These are phyloP conservation scores for Pythium folliculosum DNA, from an alignment of 352 stramenopile species.

Conservation along the genomic window DNA sequence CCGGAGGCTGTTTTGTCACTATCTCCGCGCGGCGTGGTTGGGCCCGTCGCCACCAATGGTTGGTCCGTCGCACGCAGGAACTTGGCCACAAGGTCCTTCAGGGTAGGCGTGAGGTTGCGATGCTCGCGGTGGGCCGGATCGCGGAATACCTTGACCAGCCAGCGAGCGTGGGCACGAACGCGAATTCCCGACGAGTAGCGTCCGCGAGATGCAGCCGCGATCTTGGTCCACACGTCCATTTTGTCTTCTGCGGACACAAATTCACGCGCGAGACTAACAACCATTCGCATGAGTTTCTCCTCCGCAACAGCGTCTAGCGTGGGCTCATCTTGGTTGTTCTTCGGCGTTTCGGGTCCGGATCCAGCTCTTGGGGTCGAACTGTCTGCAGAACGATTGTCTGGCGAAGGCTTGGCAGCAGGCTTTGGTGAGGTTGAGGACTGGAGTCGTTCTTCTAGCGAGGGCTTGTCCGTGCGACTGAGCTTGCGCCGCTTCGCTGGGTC, in stretches of 20 bases:
- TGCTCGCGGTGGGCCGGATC: conserved; percentile 3
- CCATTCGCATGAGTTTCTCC: not conserved
- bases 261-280: not conserved
- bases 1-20: not conserved
- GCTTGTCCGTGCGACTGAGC: not conserved
- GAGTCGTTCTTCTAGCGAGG: not conserved
- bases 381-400: too few relatives aligned
- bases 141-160: conserved; percentile 6
- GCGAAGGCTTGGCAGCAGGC: too few relatives aligned
- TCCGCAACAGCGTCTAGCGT: conserved; percentile 1
- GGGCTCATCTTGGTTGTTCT: not conserved
- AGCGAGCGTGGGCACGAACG: not conserved
- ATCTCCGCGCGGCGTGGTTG: not conserved
- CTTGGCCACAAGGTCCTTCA: not conserved
- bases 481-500: conserved; percentile 9
- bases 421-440: too few relatives aligned
- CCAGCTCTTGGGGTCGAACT: too few relatives aligned
- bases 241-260: not conserved
- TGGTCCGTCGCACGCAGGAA: not conserved
- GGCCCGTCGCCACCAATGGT: not conserved
- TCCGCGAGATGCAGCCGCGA: not conserved
- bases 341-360: not conserved
- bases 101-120: not conserved
- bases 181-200: not conserved
- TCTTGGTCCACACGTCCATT: conserved; percentile 8